A percentile compares a stretch with the other conserved stretches of the same genome.
Conservation (phyloP, 2,329 filamentous ascomycete species). For the Fusarium heterosporum region DNA sequence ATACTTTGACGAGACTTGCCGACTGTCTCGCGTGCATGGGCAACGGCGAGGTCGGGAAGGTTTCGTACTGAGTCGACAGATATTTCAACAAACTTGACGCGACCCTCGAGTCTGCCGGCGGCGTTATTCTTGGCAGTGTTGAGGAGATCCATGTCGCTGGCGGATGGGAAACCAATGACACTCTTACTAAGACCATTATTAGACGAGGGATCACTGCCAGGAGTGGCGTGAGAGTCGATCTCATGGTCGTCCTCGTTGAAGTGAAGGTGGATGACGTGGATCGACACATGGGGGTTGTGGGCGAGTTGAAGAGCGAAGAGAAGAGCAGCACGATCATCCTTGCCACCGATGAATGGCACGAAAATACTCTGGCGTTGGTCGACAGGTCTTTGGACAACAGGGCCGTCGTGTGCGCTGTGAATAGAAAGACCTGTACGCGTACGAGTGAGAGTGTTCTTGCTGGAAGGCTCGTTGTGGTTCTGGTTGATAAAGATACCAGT, state of each 20-base stretch:
- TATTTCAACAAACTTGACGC: slow-evolving; percentile 41
- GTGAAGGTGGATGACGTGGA: slow-evolving; percentile 71
- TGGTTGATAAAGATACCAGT: slow-evolving; percentile 65
- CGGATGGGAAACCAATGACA: slow-evolving; percentile 21
- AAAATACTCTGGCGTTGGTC: slow-evolving; percentile 86
- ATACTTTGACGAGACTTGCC: slow-evolving; percentile 43
- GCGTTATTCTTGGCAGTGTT: slow-evolving; percentile 41
- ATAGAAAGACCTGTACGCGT: slow-evolving; percentile 41
- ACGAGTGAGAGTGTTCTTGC: slow-evolving; percentile 62
- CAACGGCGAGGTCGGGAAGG: slow-evolving; percentile 44
- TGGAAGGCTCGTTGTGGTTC: slow-evolving; percentile 51
- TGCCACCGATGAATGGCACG: slow-evolving; percentile 85
- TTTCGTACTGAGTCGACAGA: slow-evolving; percentile 41
- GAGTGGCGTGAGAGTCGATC: background rate
- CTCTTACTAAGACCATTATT: slow-evolving; percentile 26
- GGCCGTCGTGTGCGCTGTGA: slow-evolving; percentile 62
- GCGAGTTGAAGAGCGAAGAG: slow-evolving; percentile 86
- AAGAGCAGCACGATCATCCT: slow-evolving; percentile 84
- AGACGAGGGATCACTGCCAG: slow-evolving; percentile 18
- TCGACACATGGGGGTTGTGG: slow-evolving; percentile 81
- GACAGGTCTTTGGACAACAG: slow-evolving; percentile 63
- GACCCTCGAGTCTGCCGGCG: slow-evolving; percentile 28
- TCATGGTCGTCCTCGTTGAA: slow-evolving; percentile 40
- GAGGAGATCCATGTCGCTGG: slow-evolving; percentile 48
- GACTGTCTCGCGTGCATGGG: slow-evolving; percentile 35